Evolutionary conservation across 176 grass and related monocot genomes (phyloP).

Genomic region (Guadua angustifolia): DNA sequence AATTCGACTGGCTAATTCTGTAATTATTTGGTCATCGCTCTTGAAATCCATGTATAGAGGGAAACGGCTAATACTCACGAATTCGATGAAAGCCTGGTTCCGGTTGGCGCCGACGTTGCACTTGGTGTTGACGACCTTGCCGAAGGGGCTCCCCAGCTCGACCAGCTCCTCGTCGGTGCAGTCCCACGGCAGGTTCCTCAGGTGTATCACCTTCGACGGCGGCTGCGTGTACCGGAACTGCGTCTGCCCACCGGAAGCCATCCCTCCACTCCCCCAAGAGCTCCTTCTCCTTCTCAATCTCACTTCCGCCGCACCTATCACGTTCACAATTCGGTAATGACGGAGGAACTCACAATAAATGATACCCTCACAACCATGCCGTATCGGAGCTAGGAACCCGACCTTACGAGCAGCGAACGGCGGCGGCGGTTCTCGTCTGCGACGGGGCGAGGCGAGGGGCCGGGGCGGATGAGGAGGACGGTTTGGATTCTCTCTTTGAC

Average conservation of each 20-base stretch:
- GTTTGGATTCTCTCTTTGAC: background rate
- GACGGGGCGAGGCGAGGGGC: conserved; percentile 11
- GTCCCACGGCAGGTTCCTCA: conserved; percentile 92
- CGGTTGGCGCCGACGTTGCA: conserved; percentile 91
- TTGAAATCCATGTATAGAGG: background rate
- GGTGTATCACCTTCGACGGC: conserved; percentile 91
- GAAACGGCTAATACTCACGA: conserved; percentile 54
- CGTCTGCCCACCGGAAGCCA: conserved; percentile 72
- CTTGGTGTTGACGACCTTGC: conserved; percentile 93
- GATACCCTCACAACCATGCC: background rate
- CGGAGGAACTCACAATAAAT: background rate
- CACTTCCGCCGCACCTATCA: conserved; percentile 9
- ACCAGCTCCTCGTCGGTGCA: conserved; percentile 86
- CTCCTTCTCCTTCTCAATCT: background rate
- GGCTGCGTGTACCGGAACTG: conserved; percentile 93
- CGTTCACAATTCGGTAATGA: background rate
- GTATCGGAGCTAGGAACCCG: background rate
- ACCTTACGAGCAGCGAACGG: conserved; percentile 13
- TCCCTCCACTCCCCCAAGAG: conserved; percentile 28
- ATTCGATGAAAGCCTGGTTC: conserved; percentile 95
- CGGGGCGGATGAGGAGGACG: conserved; percentile 38
- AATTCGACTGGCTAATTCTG: background rate
- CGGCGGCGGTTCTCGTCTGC: background rate
- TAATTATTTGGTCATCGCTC: background rate
- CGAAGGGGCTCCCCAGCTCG: conserved; percentile 88